Conservation (phyloP, 208 protist species). For the Endotrypanum monterogeii region DNA sequence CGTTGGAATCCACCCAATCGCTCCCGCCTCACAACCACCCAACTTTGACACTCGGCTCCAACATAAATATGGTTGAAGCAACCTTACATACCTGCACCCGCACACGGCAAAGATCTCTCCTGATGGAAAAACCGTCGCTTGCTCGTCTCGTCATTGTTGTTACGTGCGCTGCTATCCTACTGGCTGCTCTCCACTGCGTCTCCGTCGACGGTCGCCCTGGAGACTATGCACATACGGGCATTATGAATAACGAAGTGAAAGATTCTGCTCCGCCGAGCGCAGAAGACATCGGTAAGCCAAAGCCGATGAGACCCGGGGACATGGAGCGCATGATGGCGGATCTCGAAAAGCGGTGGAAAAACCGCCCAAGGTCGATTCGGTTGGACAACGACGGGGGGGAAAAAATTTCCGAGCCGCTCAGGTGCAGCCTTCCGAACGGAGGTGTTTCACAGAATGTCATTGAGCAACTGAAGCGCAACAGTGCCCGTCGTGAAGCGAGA, state of each 20-base stretch:
- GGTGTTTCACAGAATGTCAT: constrained; percentile 8
- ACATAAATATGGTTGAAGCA: too few relatives aligned
- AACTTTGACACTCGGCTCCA: too few relatives aligned
- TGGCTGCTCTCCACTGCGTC: not conserved
- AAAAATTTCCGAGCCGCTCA: not conserved
- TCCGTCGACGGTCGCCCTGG: not conserved
- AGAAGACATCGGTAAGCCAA: not conserved
- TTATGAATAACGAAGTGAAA: not conserved
- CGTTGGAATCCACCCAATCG: too few relatives aligned
- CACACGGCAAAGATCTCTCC: too few relatives aligned
- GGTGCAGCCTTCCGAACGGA: constrained; percentile 23
- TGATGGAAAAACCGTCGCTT: not conserved
- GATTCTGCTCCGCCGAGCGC: not conserved
- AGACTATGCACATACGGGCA: not conserved
- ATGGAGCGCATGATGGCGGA: constrained; percentile 14
- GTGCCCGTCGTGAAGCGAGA: constrained; percentile 9
- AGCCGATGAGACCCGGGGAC: not conserved
- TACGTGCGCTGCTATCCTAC: not conserved
- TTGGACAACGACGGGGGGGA: not conserved
- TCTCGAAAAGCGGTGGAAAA: constrained; percentile 17
- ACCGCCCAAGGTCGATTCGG: constrained; percentile 13
- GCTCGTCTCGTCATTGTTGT: not conserved
- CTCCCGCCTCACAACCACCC: too few relatives aligned
- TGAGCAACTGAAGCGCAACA: constrained; percentile 21
- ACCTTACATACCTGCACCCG: too few relatives aligned